These are phyloP conservation scores for Phytophthora hibernalis DNA, from an alignment of 352 stramenopile genomes.

Conservation along the genomic window DNA sequence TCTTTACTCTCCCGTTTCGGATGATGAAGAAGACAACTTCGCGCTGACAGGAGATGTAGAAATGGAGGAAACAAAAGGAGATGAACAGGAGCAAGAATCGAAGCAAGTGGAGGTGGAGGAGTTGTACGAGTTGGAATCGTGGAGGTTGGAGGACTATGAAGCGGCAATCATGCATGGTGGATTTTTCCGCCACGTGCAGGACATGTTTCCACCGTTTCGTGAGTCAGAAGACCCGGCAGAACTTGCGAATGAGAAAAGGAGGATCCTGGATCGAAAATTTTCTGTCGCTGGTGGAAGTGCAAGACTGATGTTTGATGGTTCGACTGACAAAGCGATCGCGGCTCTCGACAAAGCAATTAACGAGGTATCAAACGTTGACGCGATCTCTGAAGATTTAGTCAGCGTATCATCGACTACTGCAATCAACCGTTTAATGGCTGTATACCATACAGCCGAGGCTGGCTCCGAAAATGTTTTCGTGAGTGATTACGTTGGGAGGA, in stretches of 20 bases:
- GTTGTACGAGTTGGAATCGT: slow-evolving; percentile 3
- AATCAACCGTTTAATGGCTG: slow-evolving; percentile 1
- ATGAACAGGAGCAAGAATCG: no score
- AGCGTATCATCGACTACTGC: neutral
- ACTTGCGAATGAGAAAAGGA: neutral
- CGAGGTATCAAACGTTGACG: neutral
- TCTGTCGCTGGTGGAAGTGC: slow-evolving; percentile 10
- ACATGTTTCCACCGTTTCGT: neutral
- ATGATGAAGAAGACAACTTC: neutral
- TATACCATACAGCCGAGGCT: neutral
- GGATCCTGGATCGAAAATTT: neutral
- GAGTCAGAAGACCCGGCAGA: neutral
- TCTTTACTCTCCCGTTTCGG: neutral
- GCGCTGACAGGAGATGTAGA: neutral
- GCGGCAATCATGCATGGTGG: neutral
- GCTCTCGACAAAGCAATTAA: neutral
- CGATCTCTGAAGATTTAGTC: no score
- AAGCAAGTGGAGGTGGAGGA: neutral
- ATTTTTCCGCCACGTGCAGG: slow-evolving; percentile 1
- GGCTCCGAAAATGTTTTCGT: neutral
- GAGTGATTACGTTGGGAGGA: slow-evolving; percentile 6
- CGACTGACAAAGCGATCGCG: neutral
- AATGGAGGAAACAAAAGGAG: neutral
- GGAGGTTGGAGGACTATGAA: slow-evolving; percentile 3
- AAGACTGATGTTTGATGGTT: slow-evolving; percentile 5